Conservation (phyloP, 164 flowering plant species). For the Umbilicus rupestris region DNA sequence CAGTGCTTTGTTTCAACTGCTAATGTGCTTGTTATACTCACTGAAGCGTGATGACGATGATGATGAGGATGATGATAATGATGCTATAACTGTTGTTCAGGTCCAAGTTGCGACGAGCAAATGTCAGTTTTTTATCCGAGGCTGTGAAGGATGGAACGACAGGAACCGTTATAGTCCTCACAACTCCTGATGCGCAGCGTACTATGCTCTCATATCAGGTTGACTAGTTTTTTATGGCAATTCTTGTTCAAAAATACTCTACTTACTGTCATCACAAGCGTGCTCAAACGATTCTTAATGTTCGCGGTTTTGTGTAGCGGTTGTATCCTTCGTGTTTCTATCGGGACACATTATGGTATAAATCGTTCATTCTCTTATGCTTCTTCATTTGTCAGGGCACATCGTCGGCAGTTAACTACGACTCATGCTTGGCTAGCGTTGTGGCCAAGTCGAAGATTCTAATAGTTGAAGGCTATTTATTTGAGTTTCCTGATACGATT, state of each 20-base stretch:
- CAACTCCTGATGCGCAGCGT: constrained; percentile 98
- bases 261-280: no score
- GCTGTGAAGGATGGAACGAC: constrained; percentile 92
- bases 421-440: constrained; percentile 48
- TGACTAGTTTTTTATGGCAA: not conserved
- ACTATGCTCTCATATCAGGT: constrained; percentile 99
- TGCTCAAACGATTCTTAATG: no score
- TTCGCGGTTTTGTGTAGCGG: no score
- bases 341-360: no score
- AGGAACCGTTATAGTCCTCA: constrained; percentile 94
- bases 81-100: constrained; percentile 20
- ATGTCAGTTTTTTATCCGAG: constrained; percentile 75
- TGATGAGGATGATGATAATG: not conserved
- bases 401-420: constrained; percentile 63
- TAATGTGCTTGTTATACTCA: not conserved
- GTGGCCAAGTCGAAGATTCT: constrained; percentile 69
- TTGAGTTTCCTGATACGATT: constrained; percentile 83
- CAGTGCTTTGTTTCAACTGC: not conserved
- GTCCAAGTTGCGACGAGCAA: constrained; percentile 70
- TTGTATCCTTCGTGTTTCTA: no score
- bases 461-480: constrained; percentile 90
- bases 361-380: not conserved
- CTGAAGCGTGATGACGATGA: no score
- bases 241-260: not conserved
- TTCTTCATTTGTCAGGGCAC: constrained; percentile 53